These are phyloP conservation scores for Boletus tylopilopsis DNA, from an alignment of 768 basidiomycete species.

Conservation along the genomic window DNA sequence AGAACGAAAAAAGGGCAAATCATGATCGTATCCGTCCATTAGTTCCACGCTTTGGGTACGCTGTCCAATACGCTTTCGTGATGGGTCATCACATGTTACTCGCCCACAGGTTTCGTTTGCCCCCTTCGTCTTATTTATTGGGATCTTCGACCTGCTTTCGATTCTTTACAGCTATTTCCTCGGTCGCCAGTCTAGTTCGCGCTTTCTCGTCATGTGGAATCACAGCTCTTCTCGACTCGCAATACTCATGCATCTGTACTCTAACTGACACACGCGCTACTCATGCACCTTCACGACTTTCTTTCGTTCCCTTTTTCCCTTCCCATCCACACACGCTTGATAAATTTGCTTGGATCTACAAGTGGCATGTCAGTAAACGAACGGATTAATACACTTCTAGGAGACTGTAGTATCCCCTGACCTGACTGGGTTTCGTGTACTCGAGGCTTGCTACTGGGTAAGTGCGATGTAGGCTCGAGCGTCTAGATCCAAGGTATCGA, in stretches of 20 bases:
- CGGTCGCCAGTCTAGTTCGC: neutral
- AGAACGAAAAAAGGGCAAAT: slow-evolving; percentile 74
- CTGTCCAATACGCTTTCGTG: slow-evolving; percentile 10
- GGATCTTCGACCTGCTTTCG: slow-evolving; percentile 10
- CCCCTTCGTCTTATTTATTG: slow-evolving; percentile 16
- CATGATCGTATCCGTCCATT: slow-evolving; percentile 28
- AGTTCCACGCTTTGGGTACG: neutral
- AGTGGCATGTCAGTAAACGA: slow-evolving; percentile 11
- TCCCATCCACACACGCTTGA: neutral
- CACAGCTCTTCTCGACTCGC: slow-evolving; percentile 4
- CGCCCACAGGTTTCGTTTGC: slow-evolving; percentile 5
- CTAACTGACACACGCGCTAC: slow-evolving; percentile 14
- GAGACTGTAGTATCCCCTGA: neutral
- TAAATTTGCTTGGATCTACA: slow-evolving; percentile 22
- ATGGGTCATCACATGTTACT: slow-evolving; percentile 7
- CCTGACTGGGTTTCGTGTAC: neutral
- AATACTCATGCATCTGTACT: slow-evolving; percentile 22
- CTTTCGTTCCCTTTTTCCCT: neutral
- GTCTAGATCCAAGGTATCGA: too few relatives aligned
- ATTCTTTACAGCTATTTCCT: slow-evolving; percentile 1
- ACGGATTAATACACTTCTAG: neutral
- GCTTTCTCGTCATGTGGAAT: slow-evolving; percentile 1
- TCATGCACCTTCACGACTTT: slow-evolving; percentile 5
- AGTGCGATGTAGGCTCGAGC: slow-evolving; percentile 5
- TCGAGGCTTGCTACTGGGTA: too few relatives aligned